Percentiles rank a stretch among this genome's conserved stretches.
These are phyloP conservation scores for Millerago galiae DNA, from an alignment of 805 yeast species.

Conservation along the genomic window DNA sequence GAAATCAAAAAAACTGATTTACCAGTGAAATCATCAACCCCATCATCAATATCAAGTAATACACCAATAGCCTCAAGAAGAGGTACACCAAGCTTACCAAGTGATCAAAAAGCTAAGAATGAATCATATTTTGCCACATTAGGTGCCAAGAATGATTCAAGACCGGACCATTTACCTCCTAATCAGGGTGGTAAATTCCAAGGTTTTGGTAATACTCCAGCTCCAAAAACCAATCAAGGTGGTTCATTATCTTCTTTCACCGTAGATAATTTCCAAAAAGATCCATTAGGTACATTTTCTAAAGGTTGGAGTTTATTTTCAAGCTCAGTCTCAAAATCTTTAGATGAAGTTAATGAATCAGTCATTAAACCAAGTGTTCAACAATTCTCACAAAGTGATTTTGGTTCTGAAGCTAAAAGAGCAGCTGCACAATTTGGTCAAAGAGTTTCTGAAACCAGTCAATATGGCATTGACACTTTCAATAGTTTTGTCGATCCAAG, in stretches of 20 bases:
- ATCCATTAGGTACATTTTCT: slow-evolving; percentile 84
- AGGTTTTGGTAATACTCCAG: slow-evolving; percentile 85
- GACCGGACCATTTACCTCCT: slow-evolving; percentile 81
- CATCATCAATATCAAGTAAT: slow-evolving; percentile 7
- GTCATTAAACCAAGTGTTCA: slow-evolving; percentile 90
- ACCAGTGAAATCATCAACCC: slow-evolving; percentile 4
- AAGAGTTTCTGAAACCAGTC: slow-evolving; percentile 83
- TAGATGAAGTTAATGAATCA: slow-evolving; percentile 76
- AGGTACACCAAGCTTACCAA: slow-evolving; percentile 29
- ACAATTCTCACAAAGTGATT: slow-evolving; percentile 72
- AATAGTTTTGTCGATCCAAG: slow-evolving; percentile 36
- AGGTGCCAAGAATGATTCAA: slow-evolving; percentile 62
- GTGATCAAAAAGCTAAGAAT: slow-evolving; percentile 42
- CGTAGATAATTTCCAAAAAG: slow-evolving; percentile 63
- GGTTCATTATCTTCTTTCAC: slow-evolving; percentile 53
- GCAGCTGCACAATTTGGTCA: slow-evolving; percentile 98
- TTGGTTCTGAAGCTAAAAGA: slow-evolving; percentile 73
- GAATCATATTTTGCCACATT: slow-evolving; percentile 78
- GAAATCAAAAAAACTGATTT: slow-evolving; percentile 23
- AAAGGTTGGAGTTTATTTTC: slow-evolving; percentile 95
- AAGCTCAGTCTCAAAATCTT: slow-evolving; percentile 75
- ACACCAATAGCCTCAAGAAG: slow-evolving; percentile 36
- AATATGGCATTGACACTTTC: slow-evolving; percentile 60
- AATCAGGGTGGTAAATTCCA: slow-evolving; percentile 89
- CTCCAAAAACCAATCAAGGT: slow-evolving; percentile 28